Percentiles rank a stretch among this genome's conserved stretches.
phyloP scores from a whole-genome alignment of 805 yeast species.

The Lachancea quebecensis region DNA sequence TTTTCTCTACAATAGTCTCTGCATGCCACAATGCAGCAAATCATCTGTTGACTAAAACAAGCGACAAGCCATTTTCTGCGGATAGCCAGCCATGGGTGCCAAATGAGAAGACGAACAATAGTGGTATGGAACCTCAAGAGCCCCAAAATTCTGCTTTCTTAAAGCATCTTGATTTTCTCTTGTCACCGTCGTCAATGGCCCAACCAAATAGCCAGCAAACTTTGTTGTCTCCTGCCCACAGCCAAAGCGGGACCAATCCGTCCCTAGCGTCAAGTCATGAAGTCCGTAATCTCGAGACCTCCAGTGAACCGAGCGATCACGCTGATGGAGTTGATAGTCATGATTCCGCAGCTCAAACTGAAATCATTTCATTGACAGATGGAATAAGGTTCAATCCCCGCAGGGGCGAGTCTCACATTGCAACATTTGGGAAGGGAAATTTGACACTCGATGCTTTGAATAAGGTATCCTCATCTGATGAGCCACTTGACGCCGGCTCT shows the following conservation, averaged over 20 bases:
- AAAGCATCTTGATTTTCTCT: conserved; percentile 33
- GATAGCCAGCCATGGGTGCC: neutral
- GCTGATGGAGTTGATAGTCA: conserved; percentile 5
- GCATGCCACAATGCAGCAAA: conserved; percentile 44
- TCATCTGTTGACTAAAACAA: conserved; percentile 12
- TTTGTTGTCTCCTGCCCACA: conserved; percentile 1
- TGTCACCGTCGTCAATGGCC: conserved; percentile 15
- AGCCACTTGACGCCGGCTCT: conserved; percentile 3
- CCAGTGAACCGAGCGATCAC: conserved; percentile 2
- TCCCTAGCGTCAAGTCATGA: neutral
- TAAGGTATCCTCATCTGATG: neutral
- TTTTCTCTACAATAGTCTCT: conserved; percentile 38
- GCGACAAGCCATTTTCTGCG: conserved; percentile 1
- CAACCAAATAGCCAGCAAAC: neutral
- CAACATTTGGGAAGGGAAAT: conserved; percentile 51
- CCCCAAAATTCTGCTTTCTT: conserved; percentile 26
- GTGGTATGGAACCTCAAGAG: neutral
- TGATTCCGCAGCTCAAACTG: conserved; percentile 16
- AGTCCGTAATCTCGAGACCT: neutral
- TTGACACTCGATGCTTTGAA: conserved; percentile 36
- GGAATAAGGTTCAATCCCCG: conserved; percentile 30
- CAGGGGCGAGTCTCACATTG: conserved; percentile 39
- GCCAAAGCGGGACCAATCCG: neutral
- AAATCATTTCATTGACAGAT: conserved; percentile 9
- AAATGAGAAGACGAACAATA: too few species aligned